phyloP scores from a whole-genome alignment of 192 early-diverging fungal species.

The Backusella australiensis region DNA sequence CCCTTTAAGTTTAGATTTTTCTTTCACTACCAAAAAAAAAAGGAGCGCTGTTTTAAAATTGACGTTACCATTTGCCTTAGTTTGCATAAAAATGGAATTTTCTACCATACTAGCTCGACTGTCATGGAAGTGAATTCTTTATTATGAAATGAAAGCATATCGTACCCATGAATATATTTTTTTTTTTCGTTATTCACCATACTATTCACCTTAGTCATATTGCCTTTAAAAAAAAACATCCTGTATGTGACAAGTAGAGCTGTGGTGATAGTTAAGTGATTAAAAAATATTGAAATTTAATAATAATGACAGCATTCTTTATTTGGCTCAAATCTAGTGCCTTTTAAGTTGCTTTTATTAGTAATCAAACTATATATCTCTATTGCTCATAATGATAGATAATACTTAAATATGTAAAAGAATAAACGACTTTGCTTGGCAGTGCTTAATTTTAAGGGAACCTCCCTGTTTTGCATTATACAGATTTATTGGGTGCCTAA shows the following conservation, averaged over 20 bases:
- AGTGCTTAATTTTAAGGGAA: too few relatives aligned
- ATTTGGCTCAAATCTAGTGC: neutral
- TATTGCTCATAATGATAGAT: too few relatives aligned
- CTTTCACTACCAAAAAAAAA: too few relatives aligned
- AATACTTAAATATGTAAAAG: too few relatives aligned
- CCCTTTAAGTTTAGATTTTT: neutral
- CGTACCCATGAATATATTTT: too few relatives aligned
- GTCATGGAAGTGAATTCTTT: neutral
- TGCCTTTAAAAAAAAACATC: too few relatives aligned
- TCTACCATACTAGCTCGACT: neutral
- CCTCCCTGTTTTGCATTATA: too few relatives aligned
- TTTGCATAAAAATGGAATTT: neutral
- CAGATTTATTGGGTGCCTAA: too few relatives aligned
- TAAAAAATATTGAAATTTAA: neutral
- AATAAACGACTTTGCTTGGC: too few relatives aligned
- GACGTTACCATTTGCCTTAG: neutral
- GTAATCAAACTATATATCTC: neutral
- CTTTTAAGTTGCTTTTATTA: neutral
- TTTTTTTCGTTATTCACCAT: neutral
- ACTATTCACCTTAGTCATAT: too few relatives aligned
- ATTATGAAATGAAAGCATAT: neutral
- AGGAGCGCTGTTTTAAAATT: neutral
- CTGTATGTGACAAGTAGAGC: neutral
- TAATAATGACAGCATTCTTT: neutral
- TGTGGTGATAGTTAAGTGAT: neutral